These are phyloP conservation scores for Neofusicoccum laricinum DNA, from an alignment of 2,329 filamentous ascomycete genomes.

Conservation along the genomic window DNA sequence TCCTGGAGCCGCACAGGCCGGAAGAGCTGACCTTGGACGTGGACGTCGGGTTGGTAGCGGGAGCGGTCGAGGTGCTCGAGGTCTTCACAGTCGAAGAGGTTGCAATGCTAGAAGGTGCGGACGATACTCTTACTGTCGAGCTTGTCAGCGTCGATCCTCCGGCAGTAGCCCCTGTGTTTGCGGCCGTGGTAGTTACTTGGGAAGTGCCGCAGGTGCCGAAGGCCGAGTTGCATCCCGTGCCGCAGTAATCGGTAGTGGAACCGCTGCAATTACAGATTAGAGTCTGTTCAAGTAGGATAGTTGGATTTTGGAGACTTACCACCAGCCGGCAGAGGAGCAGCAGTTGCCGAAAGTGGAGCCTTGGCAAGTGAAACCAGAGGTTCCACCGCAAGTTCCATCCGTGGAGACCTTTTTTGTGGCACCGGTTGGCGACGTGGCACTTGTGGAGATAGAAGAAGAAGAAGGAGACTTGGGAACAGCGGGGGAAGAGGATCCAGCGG, in stretches of 20 bases:
- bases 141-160: conserved; percentile 11
- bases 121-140: conserved; percentile 14
- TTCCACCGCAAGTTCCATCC: conserved; percentile 43
- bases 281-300: background rate
- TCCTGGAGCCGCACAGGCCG: conserved; percentile 24
- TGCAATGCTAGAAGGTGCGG: background rate
- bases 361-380: conserved; percentile 40
- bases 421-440: conserved; percentile 10
- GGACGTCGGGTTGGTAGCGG: conserved; percentile 20
- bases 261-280: conserved; percentile 16
- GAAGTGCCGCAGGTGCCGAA: conserved; percentile 31
- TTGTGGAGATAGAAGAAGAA: conserved; percentile 1
- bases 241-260: conserved; percentile 28
- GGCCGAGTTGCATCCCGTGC: conserved; percentile 28
- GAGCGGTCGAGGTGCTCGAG: conserved; percentile 18
- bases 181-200: conserved; percentile 1
- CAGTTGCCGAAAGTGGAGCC: conserved; percentile 45
- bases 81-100: conserved; percentile 17
- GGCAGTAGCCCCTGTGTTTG: background rate
- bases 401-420: conserved; percentile 33
- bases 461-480: background rate
- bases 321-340: conserved; percentile 43
- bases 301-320: conserved; percentile 21
- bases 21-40: conserved; percentile 23
- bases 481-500: background rate